Evolutionary conservation across 164 flowering plant species (phyloP).

Genomic region (Brasenia schreberi): DNA sequence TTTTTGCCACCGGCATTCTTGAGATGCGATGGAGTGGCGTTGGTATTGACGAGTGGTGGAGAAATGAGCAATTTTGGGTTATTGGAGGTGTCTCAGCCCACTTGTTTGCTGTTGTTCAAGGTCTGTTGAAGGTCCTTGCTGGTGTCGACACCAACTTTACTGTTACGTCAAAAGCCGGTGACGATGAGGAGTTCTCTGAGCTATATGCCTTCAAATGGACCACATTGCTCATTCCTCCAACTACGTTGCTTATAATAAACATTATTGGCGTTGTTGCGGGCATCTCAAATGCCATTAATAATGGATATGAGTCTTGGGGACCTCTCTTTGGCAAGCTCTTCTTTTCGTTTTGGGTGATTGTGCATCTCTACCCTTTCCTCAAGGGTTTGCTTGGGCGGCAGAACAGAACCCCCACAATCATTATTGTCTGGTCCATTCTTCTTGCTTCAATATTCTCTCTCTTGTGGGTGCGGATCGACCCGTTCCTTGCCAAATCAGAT

Average conservation of each 20-base stretch:
- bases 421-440: slow-evolving; percentile 57
- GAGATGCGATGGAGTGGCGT: slow-evolving; percentile 71
- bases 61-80: too few species aligned
- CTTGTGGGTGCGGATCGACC: slow-evolving; percentile 53
- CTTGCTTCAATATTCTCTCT: slow-evolving; percentile 10
- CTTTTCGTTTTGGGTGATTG: slow-evolving; percentile 57
- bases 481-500: slow-evolving; percentile 34
- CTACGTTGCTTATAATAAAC: slow-evolving; percentile 44
- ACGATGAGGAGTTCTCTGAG: slow-evolving; percentile 42
- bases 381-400: slow-evolving; percentile 51
- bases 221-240: slow-evolving; percentile 48
- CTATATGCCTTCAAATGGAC: slow-evolving; percentile 59
- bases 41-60: slow-evolving; percentile 49
- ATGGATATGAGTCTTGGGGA: slow-evolving; percentile 62
- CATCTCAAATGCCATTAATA: slow-evolving; percentile 47
- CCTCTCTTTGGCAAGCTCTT: slow-evolving; percentile 55
- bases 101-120: slow-evolving; percentile 42
- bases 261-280: slow-evolving; percentile 57
- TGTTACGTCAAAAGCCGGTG: slow-evolving; percentile 49
- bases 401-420: slow-evolving; percentile 48
- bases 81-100: too few species aligned
- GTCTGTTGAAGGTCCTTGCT: slow-evolving; percentile 51
- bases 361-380: slow-evolving; percentile 6
- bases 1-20: slow-evolving; percentile 39
- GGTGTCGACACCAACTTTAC: slow-evolving; percentile 52